Percentiles rank a stretch among this genome's conserved stretches.
phyloP scores from a whole-genome alignment of 176 grass and related monocot genomes.

The Melocanna baccifera region DNA sequence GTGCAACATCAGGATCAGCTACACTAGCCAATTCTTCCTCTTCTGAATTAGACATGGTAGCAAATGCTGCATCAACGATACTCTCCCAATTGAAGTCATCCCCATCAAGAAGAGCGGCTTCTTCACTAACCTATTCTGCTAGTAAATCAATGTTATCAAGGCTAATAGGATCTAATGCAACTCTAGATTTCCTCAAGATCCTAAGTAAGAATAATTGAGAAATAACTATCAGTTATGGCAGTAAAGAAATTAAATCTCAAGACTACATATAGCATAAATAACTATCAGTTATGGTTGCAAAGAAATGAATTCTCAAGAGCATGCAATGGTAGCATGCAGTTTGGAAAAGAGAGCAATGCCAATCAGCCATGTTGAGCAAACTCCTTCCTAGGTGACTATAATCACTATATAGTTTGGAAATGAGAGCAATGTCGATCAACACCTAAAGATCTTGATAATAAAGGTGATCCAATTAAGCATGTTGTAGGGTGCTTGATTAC shows the following conservation, averaged over 20 bases:
- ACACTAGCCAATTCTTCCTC: neutral
- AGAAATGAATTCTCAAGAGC: no score
- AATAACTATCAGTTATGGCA: neutral
- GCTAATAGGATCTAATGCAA: conserved; percentile 20
- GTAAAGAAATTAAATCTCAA: neutral
- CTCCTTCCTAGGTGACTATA: no score
- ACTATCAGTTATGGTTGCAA: no score
- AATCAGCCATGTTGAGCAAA: no score
- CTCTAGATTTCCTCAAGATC: conserved; percentile 30
- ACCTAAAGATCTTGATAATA: no score
- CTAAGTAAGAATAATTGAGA: neutral
- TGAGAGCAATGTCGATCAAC: no score
- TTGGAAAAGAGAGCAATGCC: no score
- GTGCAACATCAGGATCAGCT: neutral
- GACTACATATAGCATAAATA: neutral
- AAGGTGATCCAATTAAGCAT: no score
- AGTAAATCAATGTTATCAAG: conserved; percentile 32
- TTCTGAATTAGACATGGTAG: neutral
- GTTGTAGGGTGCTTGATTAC: no score
- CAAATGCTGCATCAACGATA: neutral
- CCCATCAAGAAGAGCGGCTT: neutral
- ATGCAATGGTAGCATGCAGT: no score
- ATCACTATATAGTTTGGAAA: no score
- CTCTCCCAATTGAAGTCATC: neutral
- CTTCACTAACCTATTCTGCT: conserved; percentile 28